These are phyloP conservation scores for Lentinus polychrous DNA, from an alignment of 1,284 basidiomycete genomes.

Conservation along the genomic window DNA sequence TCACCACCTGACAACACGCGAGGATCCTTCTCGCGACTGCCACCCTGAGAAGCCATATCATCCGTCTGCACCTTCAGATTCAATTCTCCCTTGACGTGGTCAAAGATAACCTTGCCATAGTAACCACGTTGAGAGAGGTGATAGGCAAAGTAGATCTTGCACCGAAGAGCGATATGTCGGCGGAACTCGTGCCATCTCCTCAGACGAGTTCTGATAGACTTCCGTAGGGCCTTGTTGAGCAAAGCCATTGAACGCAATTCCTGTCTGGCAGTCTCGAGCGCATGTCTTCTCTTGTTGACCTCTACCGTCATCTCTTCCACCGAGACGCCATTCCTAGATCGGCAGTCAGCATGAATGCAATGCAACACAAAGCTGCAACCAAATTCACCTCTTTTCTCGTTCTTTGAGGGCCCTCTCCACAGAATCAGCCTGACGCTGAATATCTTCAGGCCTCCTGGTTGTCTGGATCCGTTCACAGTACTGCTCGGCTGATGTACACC, in stretches of 20 bases:
- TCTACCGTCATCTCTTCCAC: constrained; percentile 73
- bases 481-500: constrained; percentile 58
- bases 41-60: constrained; percentile 61
- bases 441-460: constrained; percentile 45
- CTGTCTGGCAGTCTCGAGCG: constrained; percentile 47
- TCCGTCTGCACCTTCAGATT: constrained; percentile 76
- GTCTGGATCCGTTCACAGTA: constrained; percentile 57
- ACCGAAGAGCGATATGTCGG: constrained; percentile 77
- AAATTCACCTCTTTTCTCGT: constrained; percentile 58
- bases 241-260: constrained; percentile 56
- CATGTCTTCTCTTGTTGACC: constrained; percentile 54
- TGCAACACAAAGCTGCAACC: neutral
- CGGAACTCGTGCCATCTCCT: constrained; percentile 85
- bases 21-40: constrained; percentile 64
- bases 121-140: constrained; percentile 84
- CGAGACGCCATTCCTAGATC: constrained; percentile 60
- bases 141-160: constrained; percentile 76
- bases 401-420: constrained; percentile 62
- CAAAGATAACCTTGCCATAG: constrained; percentile 79
- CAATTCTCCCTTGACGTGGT: constrained; percentile 68
- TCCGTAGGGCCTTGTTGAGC: constrained; percentile 60
- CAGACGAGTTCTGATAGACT: constrained; percentile 60
- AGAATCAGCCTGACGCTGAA: constrained; percentile 57
- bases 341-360: constrained; percentile 3
- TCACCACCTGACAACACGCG: constrained; percentile 88